Base-by-base conservation (phyloP, 768 basidiomycete genomes). In the Suillus lakei region DNA sequence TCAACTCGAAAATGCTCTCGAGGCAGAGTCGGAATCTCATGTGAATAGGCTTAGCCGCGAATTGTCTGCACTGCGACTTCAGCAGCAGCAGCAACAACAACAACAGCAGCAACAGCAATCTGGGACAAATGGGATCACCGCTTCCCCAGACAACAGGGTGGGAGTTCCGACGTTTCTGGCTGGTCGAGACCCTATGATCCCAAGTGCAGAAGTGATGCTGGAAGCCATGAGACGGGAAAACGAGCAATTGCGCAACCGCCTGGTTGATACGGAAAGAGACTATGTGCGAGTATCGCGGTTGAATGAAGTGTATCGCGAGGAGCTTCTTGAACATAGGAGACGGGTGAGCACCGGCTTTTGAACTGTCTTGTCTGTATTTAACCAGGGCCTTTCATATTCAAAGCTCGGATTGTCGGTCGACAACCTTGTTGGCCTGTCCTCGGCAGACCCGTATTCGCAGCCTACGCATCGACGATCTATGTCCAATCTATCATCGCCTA, bases 21-120 rank as follows among this genome's bases (percentile, higher is more conserved):
- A 95, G 76, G 93, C 92, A 10, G 93, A 95, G 76, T 90, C 86
- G n/a, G 92, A 95, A 77, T 88, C 85, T 21, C 92, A 93, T 77
- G 93, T 94, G 64, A 93, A 93, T 69, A 80, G 86, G 63, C 81
- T 95, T 44, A 86, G 87, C 32, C 80, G 92, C 54, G 91, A 95
- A 74, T 79, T 95, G 38, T 83, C 86, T 26, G 86, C 85, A 3
- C 74, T 94, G 68, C 82, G 90, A 54, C 78, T 85, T 3, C 85
- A 83, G 4, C 89, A 91, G 70, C 84, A 85, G 36, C 84, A 82
- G 67, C 82, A 84, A 44, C 75, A 83, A 61, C 66, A 65, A 43
- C 71, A 74, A 36, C 72, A 67, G 38, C 78, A 82, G 55, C 58
- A 58, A 39, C 55, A 53, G 18, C 51, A 38, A 39, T 51, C 65